Conservation (phyloP, 352 stramenopile species). For the Globisporangium yorkense region DNA sequence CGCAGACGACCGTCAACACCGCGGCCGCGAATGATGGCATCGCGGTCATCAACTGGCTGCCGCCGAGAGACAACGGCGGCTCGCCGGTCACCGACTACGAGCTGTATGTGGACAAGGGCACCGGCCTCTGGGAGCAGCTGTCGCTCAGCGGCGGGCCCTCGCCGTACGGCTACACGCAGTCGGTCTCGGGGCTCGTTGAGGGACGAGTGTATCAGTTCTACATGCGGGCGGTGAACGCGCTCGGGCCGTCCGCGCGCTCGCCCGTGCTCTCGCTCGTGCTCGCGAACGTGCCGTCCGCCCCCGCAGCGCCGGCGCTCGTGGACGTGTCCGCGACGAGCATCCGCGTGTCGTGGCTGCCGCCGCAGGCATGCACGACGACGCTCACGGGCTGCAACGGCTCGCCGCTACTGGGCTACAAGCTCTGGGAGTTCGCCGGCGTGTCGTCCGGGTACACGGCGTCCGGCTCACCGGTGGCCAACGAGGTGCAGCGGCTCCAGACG, state of each 20-base stretch:
- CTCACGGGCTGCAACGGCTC: conserved; percentile 73
- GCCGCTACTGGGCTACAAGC: conserved; percentile 86
- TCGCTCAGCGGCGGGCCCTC: conserved; percentile 32
- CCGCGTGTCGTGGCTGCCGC: conserved; percentile 60
- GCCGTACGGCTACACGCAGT: conserved; percentile 46
- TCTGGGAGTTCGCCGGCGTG: conserved; percentile 91
- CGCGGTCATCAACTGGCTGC: conserved; percentile 74
- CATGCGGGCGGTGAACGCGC: conserved; percentile 80
- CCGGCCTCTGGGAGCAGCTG: conserved; percentile 33
- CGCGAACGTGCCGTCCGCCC: conserved; percentile 61
- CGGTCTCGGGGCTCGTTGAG: conserved; percentile 43
- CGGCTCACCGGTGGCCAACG: conserved; percentile 64
- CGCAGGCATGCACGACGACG: conserved; percentile 56
- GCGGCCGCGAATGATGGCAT: conserved; percentile 41
- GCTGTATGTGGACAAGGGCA: conserved; percentile 85
- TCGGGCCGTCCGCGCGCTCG: conserved; percentile 76
- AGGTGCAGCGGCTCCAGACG: conserved; percentile 90
- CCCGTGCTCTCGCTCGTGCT: conserved; percentile 88
- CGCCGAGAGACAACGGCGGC: conserved; percentile 91
- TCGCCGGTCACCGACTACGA: conserved; percentile 89
- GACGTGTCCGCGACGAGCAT: conserved; percentile 65
- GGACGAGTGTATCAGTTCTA: conserved; percentile 93
- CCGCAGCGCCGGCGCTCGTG: conserved; percentile 41
- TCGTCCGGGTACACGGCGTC: conserved; percentile 71
- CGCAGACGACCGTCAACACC: conserved; percentile 63